Evolutionary conservation across 31 red algal species (phyloP).

Genomic region (Asparagopsis taxiformis): DNA sequence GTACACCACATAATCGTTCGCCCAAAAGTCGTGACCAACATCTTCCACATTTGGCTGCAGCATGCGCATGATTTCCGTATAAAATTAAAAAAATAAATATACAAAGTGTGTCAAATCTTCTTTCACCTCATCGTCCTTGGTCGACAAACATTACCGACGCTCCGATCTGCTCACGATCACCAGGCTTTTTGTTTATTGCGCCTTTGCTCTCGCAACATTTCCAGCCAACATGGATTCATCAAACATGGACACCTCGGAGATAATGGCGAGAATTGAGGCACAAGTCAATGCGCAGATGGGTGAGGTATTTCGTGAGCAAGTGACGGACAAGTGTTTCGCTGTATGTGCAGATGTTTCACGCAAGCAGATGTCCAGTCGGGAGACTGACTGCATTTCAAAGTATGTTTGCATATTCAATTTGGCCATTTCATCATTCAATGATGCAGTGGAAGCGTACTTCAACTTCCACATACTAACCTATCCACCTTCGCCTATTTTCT

Average conservation of each 20-base stretch:
- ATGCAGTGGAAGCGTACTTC: no score
- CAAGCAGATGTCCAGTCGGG: constrained; percentile 51
- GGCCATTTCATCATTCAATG: not conserved
- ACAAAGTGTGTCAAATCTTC: no score
- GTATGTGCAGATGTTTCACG: constrained; percentile 36
- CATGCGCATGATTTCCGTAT: no score
- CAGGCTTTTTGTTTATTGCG: no score
- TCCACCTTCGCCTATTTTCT: not conserved
- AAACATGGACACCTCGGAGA: constrained; percentile 24
- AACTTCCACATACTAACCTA: not conserved
- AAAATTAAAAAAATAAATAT: no score
- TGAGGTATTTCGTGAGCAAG: constrained; percentile 65
- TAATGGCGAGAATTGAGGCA: constrained; percentile 68
- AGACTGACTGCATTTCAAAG: constrained; percentile 48
- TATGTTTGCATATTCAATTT: not conserved
- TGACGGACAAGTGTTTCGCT: constrained; percentile 67
- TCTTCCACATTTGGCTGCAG: no score
- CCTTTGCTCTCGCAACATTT: no score
- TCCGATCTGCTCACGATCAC: no score
- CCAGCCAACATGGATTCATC: not conserved
- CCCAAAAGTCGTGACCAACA: no score
- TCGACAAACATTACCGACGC: no score
- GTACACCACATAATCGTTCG: not conserved
- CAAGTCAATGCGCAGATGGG: constrained; percentile 60
- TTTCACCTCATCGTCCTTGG: no score